Conservation (phyloP, 176 grass and related monocot genomes). For the Zea luxurians region DNA sequence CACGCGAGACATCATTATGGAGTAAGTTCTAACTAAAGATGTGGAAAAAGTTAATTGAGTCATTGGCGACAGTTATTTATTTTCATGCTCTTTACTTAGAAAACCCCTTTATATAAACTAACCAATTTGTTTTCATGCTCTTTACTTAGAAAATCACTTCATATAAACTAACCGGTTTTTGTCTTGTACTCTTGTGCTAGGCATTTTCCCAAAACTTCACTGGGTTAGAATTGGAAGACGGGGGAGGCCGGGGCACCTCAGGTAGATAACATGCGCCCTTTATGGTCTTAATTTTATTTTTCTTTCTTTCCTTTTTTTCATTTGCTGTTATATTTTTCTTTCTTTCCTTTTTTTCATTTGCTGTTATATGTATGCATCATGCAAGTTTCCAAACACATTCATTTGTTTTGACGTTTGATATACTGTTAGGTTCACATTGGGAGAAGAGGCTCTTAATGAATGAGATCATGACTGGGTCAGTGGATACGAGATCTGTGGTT, state of each 20-base stretch:
- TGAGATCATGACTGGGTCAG: conserved; percentile 99
- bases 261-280: conserved; percentile 49
- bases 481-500: conserved; percentile 95
- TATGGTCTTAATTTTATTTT: not conserved
- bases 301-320: not conserved
- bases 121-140: conserved; percentile 10
- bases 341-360: not conserved
- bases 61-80: conserved; percentile 17
- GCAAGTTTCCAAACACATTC: conserved; percentile 17
- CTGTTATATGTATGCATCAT: not conserved
- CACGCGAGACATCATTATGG: conserved; percentile 97
- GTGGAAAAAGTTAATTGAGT: not conserved
- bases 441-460: conserved; percentile 99
- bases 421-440: conserved; percentile 84
- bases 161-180: conserved; percentile 20
- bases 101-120: conserved; percentile 18
- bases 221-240: conserved; percentile 96
- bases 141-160: conserved; percentile 8
- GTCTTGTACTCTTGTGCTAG: conserved; percentile 41
- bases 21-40: conserved; percentile 59
- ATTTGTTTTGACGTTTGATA: conserved; percentile 26
- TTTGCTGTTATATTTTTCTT: not conserved
- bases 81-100: conserved; percentile 11
- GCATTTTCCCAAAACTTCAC: conserved; percentile 97
- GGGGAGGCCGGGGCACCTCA: conserved; percentile 96